Evolutionary conservation across 352 stramenopile species (phyloP), one percentile per base, ranked within the genome.

Genomic region (Thalassiosira mediterranea): DNA sequence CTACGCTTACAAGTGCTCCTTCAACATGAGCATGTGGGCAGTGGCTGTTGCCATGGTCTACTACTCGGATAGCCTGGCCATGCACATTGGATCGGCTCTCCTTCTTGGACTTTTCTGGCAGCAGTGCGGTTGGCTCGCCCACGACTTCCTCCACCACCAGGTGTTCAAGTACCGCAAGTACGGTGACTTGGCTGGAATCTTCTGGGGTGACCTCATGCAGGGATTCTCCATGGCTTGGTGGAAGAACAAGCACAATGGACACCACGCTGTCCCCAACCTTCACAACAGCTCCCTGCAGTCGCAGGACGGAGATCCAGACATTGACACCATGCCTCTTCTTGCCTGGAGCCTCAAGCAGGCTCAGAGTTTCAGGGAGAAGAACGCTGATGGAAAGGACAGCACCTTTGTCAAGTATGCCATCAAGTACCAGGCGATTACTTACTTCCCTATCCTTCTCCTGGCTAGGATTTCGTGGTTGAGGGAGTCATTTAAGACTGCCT

Each of bases 231-330:
- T 98, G 51, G 79, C 90, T 53, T 98, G 95, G 95, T 98, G 95
- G 95, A 98, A 98, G 81, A 98, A 98, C 89, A 98, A 98, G 90
- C 97, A 99, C 91, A 99, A 99, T 84, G 97, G 96, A 52, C 97
- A 99, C 89, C 96, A 99, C 84, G 95, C 96, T 17, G 96, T 98
- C 38, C 96, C 97, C 25, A 99, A 99, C 86, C 85, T 99, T 38
- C 94, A 98, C 82, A 96, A 94, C 46, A 94, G 94, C 65, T 84
- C 81, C 15, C 92, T 94, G 21, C 89, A 95, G 32, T 83, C 88
- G 31, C 89, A 95, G 72, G 91, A 96, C 79, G 97, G 95, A 44
- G 97, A 99, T 87, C 96, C 97, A 10, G 97, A 99, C 71, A 98
- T 99, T 73, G 96, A 99, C 88, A 99, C 96, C 0, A 98, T 99